These are phyloP conservation scores for Conoideocrella luteorostrata DNA, from an alignment of 2,329 filamentous ascomycete species.

Conservation along the genomic window DNA sequence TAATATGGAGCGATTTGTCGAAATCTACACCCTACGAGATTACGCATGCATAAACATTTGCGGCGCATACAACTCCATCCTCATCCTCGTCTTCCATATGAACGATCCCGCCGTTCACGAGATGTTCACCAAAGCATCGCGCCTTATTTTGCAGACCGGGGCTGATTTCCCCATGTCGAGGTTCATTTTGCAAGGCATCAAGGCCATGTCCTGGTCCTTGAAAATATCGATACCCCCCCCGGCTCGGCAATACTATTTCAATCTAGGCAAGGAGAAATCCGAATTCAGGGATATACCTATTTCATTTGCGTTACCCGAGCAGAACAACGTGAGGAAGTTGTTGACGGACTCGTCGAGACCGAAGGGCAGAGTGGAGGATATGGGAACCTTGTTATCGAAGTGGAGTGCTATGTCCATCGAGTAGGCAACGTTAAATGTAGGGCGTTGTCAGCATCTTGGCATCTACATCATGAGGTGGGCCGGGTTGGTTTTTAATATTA, in stretches of 20 bases:
- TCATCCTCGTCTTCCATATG: conserved; percentile 10
- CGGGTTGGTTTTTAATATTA: no score
- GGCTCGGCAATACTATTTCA: conserved; percentile 7
- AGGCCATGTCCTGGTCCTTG: conserved; percentile 12
- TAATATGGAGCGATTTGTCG: conserved; percentile 9
- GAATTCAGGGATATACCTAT: conserved; percentile 13
- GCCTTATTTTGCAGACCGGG: conserved; percentile 7
- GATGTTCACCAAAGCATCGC: conserved; percentile 10
- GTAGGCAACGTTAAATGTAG: neutral
- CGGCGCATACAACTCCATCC: conserved; percentile 11
- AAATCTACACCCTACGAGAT: conserved; percentile 7
- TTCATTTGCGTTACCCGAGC: conserved; percentile 12
- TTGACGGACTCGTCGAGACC: conserved; percentile 1
- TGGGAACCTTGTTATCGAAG: conserved; percentile 7
- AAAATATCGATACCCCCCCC: conserved; percentile 9
- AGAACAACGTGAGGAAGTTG: conserved; percentile 8
- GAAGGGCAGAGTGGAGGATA: conserved; percentile 4
- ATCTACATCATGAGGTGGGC: no score
- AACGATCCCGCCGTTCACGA: conserved; percentile 4
- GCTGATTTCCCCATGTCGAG: conserved; percentile 10
- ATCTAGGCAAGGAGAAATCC: conserved; percentile 7
- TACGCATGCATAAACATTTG: conserved; percentile 13
- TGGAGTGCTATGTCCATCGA: conserved; percentile 10
- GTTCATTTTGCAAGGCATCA: conserved; percentile 13
- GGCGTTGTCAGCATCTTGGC: no score